A percentile compares a stretch with the other conserved stretches of the same genome.
phyloP scores from a whole-genome alignment of 768 basidiomycete species.

The Hebeloma cylindrosporum region DNA sequence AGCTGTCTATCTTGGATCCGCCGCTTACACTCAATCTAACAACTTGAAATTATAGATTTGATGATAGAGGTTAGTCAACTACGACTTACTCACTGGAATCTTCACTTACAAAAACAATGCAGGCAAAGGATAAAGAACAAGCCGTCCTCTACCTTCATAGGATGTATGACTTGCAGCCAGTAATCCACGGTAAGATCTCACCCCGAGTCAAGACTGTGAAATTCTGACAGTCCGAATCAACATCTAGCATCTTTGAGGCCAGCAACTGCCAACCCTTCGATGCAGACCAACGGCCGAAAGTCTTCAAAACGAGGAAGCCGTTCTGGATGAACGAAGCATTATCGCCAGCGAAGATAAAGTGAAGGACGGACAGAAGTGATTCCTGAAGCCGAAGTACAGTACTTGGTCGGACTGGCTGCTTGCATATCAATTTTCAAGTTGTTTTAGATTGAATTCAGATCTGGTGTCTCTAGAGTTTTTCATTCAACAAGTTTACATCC shows the following conservation, averaged over 20 bases:
- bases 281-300: conserved; percentile 45
- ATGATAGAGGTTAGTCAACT: conserved; percentile 73
- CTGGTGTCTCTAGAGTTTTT: no score
- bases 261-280: conserved; percentile 40
- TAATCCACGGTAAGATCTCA: conserved; percentile 48
- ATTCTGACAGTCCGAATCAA: not conserved
- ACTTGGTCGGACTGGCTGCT: no score
- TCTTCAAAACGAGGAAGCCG: conserved; percentile 33
- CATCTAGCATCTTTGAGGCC: conserved; percentile 44
- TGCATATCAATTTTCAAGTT: no score
- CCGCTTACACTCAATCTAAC: conserved; percentile 7
- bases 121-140: conserved; percentile 91
- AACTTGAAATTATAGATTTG: conserved; percentile 48
- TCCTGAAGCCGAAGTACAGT: no score
- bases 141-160: conserved; percentile 85
- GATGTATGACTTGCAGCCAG: conserved; percentile 69
- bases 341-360: no score
- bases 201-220: not conserved
- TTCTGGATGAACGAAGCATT: conserved; percentile 8
- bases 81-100: not conserved
- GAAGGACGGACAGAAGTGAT: no score
- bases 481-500: no score
- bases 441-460: no score
- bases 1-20: conserved; percentile 18
- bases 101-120: conserved; percentile 7